Conservation (phyloP, 495 filamentous ascomycete species). For the Bathelium albidoporum region DNA sequence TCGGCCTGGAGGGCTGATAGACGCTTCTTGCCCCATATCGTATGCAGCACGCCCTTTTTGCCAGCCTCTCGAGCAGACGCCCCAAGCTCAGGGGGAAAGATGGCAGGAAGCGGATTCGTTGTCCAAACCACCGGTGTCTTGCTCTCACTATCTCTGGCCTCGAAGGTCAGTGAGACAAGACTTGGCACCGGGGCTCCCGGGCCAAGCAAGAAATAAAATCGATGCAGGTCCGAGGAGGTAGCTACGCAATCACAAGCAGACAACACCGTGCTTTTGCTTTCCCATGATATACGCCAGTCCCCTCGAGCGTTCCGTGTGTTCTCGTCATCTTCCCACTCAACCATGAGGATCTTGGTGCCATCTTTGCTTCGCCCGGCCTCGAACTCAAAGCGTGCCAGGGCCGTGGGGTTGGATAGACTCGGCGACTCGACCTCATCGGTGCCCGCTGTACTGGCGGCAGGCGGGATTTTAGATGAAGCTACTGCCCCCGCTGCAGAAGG, state of each 20-base stretch:
- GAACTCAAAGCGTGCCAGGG: constrained; percentile 76
- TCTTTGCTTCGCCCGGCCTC: constrained; percentile 66
- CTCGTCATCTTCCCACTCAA: constrained; percentile 64
- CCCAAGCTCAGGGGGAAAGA: constrained; percentile 64
- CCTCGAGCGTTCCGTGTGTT: constrained; percentile 30
- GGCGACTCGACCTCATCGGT: constrained; percentile 32
- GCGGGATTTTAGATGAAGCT: background rate
- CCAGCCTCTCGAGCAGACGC: constrained; percentile 53
- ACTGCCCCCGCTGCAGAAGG: background rate
- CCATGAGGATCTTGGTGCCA: constrained; percentile 76
- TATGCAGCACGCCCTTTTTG: constrained; percentile 70
- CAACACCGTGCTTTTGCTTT: constrained; percentile 57
- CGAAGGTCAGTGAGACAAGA: constrained; percentile 52
- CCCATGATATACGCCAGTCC: constrained; percentile 68
- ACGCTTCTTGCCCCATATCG: constrained; percentile 70
- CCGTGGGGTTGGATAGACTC: constrained; percentile 32
- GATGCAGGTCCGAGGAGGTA: constrained; percentile 35
- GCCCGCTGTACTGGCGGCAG: background rate
- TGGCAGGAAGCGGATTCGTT: constrained; percentile 68
- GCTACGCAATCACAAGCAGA: constrained; percentile 44
- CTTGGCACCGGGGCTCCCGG: constrained; percentile 56
- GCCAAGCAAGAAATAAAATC: constrained; percentile 65
- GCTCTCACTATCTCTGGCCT: constrained; percentile 23
- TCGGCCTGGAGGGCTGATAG: constrained; percentile 44
- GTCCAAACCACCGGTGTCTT: constrained; percentile 26